These are phyloP conservation scores for Cystobasidium sp. DNA, from an alignment of 1,284 basidiomycete genomes.

Conservation along the genomic window DNA sequence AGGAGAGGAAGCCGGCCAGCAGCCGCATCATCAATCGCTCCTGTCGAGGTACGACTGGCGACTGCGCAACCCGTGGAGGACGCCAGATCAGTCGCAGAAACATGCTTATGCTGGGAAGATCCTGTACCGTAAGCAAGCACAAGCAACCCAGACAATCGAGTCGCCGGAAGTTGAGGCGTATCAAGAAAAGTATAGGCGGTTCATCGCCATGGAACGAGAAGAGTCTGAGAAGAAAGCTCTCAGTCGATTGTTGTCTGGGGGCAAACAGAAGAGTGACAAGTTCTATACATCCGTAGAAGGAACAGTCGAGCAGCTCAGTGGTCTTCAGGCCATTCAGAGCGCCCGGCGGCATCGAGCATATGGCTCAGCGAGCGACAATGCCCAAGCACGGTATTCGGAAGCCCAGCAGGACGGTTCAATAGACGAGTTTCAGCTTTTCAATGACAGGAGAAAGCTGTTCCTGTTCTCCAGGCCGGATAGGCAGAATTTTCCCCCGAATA, in stretches of 20 bases:
- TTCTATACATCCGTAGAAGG: not conserved
- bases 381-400: not conserved
- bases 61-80: conserved; percentile 44
- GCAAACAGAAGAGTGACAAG: not conserved
- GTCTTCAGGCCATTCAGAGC: not conserved
- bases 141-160: not conserved
- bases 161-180: conserved; percentile 16
- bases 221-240: conserved; percentile 43
- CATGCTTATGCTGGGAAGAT: conserved; percentile 10
- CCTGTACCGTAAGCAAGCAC: conserved; percentile 17
- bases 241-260: conserved; percentile 1
- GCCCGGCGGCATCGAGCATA: no score
- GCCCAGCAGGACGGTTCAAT: not conserved
- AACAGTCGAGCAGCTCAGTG: conserved; percentile 7
- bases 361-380: no score
- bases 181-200: conserved; percentile 38
- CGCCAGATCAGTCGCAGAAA: conserved; percentile 34
- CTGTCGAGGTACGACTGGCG: conserved; percentile 51
- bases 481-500: conserved; percentile 10
- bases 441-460: not conserved
- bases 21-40: conserved; percentile 47
- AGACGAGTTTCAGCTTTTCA: not conserved
- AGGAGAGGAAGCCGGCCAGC: not conserved
- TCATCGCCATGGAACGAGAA: conserved; percentile 48
- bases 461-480: conserved; percentile 12